Conservation (phyloP, 768 basidiomycete species). For the Porpolomopsis calyptriformis region DNA sequence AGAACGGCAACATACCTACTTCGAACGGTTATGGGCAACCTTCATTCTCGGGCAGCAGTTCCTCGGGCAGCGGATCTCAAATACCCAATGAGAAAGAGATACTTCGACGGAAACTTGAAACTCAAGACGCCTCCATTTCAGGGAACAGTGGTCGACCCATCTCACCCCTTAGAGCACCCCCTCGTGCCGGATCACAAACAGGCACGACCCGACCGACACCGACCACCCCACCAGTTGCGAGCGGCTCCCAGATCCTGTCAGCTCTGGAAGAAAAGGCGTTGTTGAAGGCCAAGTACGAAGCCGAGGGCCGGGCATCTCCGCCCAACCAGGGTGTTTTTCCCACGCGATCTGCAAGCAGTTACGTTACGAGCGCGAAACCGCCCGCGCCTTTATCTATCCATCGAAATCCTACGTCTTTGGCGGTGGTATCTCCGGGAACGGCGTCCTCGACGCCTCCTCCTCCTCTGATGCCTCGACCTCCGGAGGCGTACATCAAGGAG, state of each 20-base stretch:
- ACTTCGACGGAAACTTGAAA: constrained; percentile 34
- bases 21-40: constrained; percentile 14
- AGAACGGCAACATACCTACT: constrained; percentile 14
- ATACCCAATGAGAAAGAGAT: constrained; percentile 46
- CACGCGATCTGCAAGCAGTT: no score
- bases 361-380: no score
- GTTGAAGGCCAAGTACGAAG: constrained; percentile 52
- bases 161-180: constrained; percentile 17
- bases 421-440: constrained; percentile 14
- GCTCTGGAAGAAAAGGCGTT: constrained; percentile 76
- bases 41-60: constrained; percentile 16
- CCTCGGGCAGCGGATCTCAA: constrained; percentile 14
- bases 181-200: constrained; percentile 15
- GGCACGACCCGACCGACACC: constrained; percentile 23
- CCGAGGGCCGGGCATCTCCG: constrained; percentile 29
- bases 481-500: constrained; percentile 71
- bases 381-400: no score
- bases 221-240: constrained; percentile 17
- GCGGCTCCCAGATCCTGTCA: constrained; percentile 29
- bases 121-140: no score
- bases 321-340: no score
- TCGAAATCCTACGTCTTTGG: no score
- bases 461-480: constrained; percentile 67
- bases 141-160: constrained; percentile 10
- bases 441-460: constrained; percentile 35